Base-by-base conservation (phyloP, 305 asterid genomes). In the Rubia peregrina region DNA sequence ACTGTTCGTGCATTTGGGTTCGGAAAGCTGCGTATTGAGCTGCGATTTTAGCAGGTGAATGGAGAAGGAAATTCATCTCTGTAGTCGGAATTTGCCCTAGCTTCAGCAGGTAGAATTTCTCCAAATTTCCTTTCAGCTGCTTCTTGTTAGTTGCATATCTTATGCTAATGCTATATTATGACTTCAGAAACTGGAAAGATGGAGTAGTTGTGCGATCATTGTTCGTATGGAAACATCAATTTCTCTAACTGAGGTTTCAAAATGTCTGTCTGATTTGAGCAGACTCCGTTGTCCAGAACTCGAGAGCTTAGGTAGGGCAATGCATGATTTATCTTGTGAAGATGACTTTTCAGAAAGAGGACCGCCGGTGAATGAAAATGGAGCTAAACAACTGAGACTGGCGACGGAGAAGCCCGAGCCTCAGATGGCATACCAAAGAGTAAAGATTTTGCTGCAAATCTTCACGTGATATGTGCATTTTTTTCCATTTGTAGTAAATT, bases 311-410 rank as follows among this genome's bases (percentile, higher is more conserved):
- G 73, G 44, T 24, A 81, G 71, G 75, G 44, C 48, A 69, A 33
- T 60, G 71, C 80, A 79, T 61, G 65, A 76, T 68, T 73, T 78
- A 41, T 74, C 70, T 1, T 17, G 43, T 8, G 73, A 75, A 64
- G 77, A 78, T 66, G 83, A 76, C 6, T 81, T 73, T 78, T 71
- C 78, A 7, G 87, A 83, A 64, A 77, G 79, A 69, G 85, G 76
- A 48, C 76, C 80, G 1, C 73, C 65, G 19, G 49, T 21, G 48
- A 57, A 77, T 14, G 73, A 76, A 19, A 60, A 44, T 68, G 24
- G 76, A 33, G 73, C 79, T 51, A 51, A 69, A 70, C 75, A 51
- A 70, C 67, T 69, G 41, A 65, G 70, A 68, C 60, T 79, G 75
- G 71, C 67, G 17, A 77, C 85, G 0, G 71, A 77, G 81, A 81